Conservation (phyloP, 2,329 filamentous ascomycete species). For the Ramularia collo-cygni region DNA sequence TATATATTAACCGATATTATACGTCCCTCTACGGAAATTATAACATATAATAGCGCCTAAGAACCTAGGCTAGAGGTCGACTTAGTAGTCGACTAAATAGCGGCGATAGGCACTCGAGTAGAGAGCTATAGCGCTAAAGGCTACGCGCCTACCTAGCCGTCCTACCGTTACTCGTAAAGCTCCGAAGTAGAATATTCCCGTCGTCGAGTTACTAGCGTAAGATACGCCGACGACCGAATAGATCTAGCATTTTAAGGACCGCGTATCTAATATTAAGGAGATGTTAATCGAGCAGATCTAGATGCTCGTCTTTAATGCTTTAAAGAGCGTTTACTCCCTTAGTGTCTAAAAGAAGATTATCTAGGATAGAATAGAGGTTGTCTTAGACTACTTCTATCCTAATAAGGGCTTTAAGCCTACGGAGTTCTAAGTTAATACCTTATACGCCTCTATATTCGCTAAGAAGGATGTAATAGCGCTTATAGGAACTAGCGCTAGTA, state of each 20-base stretch:
- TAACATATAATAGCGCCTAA: not conserved
- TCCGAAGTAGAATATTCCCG: not conserved
- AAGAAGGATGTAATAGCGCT: not conserved
- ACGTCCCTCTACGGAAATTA: no score
- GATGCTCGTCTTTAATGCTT: not conserved
- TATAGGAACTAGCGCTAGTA: not conserved
- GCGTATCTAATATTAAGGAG: not conserved
- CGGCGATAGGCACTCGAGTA: not conserved
- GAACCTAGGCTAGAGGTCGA: not conserved
- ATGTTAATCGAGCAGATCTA: not conserved
- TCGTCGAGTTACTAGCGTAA: not conserved
- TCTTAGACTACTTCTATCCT: not conserved
- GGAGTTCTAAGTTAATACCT: not conserved
- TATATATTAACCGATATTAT: no score
- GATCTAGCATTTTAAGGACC: not conserved
- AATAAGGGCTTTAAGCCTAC: not conserved
- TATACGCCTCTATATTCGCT: not conserved
- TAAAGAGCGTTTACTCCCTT: not conserved
- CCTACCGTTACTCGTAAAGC: not conserved
- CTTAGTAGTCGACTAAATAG: not conserved
- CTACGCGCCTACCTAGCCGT: not conserved
- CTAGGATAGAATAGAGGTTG: not conserved
- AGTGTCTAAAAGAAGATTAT: not conserved
- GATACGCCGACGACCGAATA: not conserved
- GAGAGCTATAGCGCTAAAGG: not conserved